Evolutionary conservation across 2,329 filamentous ascomycete genomes (phyloP).

Genomic region (Lasiodiplodia citricola): DNA sequence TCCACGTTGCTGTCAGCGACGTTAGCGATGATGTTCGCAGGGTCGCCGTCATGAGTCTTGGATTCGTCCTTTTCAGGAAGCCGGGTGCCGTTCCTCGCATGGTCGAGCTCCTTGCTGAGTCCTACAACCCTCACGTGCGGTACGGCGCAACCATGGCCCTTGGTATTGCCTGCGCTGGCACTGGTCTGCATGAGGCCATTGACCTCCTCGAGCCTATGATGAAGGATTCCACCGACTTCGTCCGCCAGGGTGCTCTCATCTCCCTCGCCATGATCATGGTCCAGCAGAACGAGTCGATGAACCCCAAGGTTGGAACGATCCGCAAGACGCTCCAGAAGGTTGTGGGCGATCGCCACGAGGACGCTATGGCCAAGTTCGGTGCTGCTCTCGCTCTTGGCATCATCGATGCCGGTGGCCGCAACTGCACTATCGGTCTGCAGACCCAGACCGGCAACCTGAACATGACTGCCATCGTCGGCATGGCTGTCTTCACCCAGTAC

Average conservation of each 20-base stretch:
- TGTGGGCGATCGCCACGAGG: constrained; percentile 91
- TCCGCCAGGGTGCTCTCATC: constrained; percentile 94
- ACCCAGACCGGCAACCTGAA: constrained; percentile 98
- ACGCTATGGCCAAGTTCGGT: constrained; percentile 99
- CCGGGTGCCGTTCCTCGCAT: constrained; percentile 96
- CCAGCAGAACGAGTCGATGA: constrained; percentile 99
- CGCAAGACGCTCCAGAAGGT: constrained; percentile 95
- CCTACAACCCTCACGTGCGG: constrained; percentile 97
- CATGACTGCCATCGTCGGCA: constrained; percentile 97
- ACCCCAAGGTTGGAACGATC: constrained; percentile 89
- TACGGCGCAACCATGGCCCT: constrained; percentile 98
- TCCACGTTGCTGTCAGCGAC: constrained; percentile 96
- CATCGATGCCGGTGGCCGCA: constrained; percentile 95
- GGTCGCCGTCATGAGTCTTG: constrained; percentile 95
- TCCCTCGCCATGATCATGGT: constrained; percentile 97
- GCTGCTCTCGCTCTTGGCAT: constrained; percentile 93
- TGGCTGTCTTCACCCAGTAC: constrained; percentile 98
- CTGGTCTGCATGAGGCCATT: constrained; percentile 93
- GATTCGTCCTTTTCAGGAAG: constrained; percentile 98
- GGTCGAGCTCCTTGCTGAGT: constrained; percentile 97
- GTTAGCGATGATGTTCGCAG: constrained; percentile 97
- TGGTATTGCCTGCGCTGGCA: constrained; percentile 96
- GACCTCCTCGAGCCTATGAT: constrained; percentile 98
- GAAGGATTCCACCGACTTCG: constrained; percentile 98
- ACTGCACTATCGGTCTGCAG: constrained; percentile 97